Base-by-base conservation (phyloP, 2,329 filamentous ascomycete species). In the Sporothrix humicola region DNA sequence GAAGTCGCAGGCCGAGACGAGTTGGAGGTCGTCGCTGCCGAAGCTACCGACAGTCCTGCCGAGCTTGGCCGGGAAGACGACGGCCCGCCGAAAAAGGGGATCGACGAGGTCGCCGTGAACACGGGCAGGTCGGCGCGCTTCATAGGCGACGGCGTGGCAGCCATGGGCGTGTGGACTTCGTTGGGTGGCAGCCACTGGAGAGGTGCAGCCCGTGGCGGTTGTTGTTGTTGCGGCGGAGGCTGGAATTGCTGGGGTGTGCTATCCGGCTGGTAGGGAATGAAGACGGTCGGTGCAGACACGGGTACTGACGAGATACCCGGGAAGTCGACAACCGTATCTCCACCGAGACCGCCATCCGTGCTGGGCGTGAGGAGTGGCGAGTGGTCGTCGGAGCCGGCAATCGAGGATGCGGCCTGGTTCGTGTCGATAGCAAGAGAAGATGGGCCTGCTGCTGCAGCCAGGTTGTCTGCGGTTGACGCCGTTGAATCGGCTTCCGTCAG, bases 231-330 rank as follows among this genome's bases (percentile, higher is more conserved):
- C 46, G 31, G 31, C 5, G 31, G 31, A 37, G 2, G 31, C 31
- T 37, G 4, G 31, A 37, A 37, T 3, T 37, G 69, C 23, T 20
- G 69, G 15, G 69, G 44, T 31, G 86, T 85, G 0, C 87, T 88
- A n/a, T 87, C 84, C 0, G 88, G 87, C 74, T 89, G 85, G 75
- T 89, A 89, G 0, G 83, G 83, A 31, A 89, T 81, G 74, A 89
- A 89, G 26, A 85, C 77, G 69, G 86, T 83, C 0, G 79, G 74
- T 7, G 78, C 76, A 4, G 72, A 26, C 12, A 20, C 66, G 3
- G 42, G 37, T 2, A 31, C 12, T 10, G 69, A 13, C 17, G 69
- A 37, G 2, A n/a, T 23, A 2, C 65, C 65, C 10, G 65, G 26
- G 23, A 68, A 20, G 13, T 26, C 46, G 9, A 77, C 23, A 4